phyloP scores from a whole-genome alignment of 2,329 filamentous ascomycete genomes.

The Xylariales sp. region DNA sequence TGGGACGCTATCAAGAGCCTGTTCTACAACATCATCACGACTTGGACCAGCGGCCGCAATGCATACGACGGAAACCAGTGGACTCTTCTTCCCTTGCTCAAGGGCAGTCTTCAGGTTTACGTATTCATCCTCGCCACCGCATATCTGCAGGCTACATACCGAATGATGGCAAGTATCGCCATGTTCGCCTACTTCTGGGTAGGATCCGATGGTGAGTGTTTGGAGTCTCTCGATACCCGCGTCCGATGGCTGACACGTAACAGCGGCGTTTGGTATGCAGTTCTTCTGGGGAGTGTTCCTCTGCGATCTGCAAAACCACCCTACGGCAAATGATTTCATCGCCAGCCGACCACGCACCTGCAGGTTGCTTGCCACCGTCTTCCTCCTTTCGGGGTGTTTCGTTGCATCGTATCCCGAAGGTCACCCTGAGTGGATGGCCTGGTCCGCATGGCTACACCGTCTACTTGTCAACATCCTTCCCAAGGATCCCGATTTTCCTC shows the following conservation, averaged over 20 bases:
- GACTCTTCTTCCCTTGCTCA: constrained; percentile 51
- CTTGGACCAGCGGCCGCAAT: constrained; percentile 47
- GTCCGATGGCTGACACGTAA: constrained; percentile 11
- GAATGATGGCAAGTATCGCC: constrained; percentile 40
- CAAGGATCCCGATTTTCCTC: constrained; percentile 39
- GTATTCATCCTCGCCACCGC: constrained; percentile 46
- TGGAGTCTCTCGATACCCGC: not conserved
- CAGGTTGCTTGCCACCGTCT: constrained; percentile 39
- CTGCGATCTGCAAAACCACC: constrained; percentile 51
- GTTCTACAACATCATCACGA: constrained; percentile 39
- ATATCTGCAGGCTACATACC: constrained; percentile 42
- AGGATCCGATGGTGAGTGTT: constrained; percentile 24
- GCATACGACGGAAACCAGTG: constrained; percentile 55
- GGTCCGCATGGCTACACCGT: constrained; percentile 44
- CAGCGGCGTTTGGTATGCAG: constrained; percentile 47
- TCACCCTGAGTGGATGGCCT: constrained; percentile 46
- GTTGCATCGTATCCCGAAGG: constrained; percentile 57
- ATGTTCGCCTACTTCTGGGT: constrained; percentile 48
- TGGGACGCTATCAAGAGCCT: constrained; percentile 38
- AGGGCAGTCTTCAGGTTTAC: constrained; percentile 51
- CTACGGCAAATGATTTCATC: constrained; percentile 41
- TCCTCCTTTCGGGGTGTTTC: constrained; percentile 49
- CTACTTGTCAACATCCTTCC: constrained; percentile 41
- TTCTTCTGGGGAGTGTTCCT: constrained; percentile 60
- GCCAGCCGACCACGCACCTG: constrained; percentile 38